These are phyloP conservation scores for Vitis rupestris DNA, from an alignment of 164 flowering plant species.

Conservation along the genomic window DNA sequence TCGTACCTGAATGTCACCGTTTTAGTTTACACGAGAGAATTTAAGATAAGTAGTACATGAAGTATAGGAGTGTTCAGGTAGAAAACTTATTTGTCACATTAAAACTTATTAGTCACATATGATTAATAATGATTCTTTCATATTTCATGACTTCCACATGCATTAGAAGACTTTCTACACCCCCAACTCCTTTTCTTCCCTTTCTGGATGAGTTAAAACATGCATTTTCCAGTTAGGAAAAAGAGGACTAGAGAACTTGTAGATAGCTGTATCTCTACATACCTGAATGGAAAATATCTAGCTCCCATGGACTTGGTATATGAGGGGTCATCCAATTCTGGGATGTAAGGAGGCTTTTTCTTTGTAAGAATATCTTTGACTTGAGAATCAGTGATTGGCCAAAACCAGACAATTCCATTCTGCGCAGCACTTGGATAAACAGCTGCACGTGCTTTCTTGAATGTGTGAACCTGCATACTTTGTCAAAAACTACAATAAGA, in stretches of 20 bases:
- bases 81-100: too few relatives aligned
- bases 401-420: constrained; percentile 87
- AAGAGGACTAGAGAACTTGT: background rate
- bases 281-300: constrained; percentile 92
- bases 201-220: too few relatives aligned
- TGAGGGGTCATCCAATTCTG: constrained; percentile 89
- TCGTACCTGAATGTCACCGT: constrained; percentile 66
- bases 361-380: constrained; percentile 50
- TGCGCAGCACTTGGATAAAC: constrained; percentile 65
- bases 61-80: too few relatives aligned
- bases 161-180: too few relatives aligned
- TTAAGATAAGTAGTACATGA: too few relatives aligned
- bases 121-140: too few relatives aligned
- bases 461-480: constrained; percentile 63
- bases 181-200: too few relatives aligned
- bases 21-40: background rate
- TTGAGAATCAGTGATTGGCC: constrained; percentile 76
- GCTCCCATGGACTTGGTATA: constrained; percentile 43
- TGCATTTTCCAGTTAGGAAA: background rate
- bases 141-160: too few relatives aligned
- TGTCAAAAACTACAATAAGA: too few relatives aligned
- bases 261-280: constrained; percentile 11
- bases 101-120: too few relatives aligned
- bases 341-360: constrained; percentile 69
- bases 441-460: constrained; percentile 77